Evolutionary conservation across 208 protist species (phyloP).

Genomic region (Leishmania lainsoni): DNA sequence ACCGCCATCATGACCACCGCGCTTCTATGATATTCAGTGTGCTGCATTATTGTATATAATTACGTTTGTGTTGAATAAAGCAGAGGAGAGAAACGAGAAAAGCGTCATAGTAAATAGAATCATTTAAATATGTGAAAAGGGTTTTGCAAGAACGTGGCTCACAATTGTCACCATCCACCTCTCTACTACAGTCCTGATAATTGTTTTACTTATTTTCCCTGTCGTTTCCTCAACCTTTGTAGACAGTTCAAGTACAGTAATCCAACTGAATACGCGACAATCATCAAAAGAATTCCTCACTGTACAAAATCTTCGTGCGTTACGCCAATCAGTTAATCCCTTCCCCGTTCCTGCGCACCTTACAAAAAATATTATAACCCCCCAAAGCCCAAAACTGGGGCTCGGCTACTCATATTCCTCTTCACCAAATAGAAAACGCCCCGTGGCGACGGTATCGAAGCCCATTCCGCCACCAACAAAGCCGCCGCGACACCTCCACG

Average conservation of each 20-base stretch:
- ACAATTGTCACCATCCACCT: not conserved
- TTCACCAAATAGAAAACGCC: too few species aligned
- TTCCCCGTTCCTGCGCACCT: not conserved
- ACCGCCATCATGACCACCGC: slow-evolving; percentile 17
- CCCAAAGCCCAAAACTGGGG: not conserved
- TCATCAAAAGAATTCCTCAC: not conserved
- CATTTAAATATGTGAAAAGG: not conserved
- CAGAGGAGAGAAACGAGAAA: not conserved
- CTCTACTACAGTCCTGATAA: not conserved
- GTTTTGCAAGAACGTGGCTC: not conserved
- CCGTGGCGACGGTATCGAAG: not conserved
- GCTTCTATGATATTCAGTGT: slow-evolving; percentile 11
- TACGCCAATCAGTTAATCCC: not conserved
- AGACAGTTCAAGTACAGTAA: not conserved
- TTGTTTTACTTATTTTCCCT: not conserved
- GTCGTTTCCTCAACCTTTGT: not conserved
- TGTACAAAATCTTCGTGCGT: not conserved
- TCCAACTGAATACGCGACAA: not conserved
- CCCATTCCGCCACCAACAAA: not conserved
- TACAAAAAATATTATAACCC: not conserved
- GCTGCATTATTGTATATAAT: not conserved
- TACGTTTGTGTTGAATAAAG: not conserved
- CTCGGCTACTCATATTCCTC: not conserved
- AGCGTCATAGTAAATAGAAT: not conserved
- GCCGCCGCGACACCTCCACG: too few species aligned